Base-by-base conservation (phyloP, 2,329 filamentous ascomycete species). In the Claviceps sp. region DNA sequence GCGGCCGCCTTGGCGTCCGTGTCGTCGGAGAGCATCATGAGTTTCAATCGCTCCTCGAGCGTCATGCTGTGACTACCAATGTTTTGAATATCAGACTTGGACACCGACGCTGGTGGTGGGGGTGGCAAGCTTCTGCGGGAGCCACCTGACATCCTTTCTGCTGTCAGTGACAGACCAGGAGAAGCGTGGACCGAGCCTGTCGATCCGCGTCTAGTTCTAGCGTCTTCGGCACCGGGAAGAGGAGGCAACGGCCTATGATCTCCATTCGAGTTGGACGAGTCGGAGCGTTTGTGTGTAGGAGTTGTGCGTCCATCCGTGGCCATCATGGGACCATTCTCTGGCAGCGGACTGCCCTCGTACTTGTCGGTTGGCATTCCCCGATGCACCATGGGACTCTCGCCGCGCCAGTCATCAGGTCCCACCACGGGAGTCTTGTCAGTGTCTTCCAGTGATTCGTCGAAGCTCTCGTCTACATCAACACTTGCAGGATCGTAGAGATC, bases 371-470 rank as follows among this genome's bases (percentile, higher is more conserved):
- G 58, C 2, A 56, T 54, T 22, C 54, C 57, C 16, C 60, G 62
- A 30, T 59, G 58, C n/a, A 64, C 60, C 50, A 68, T 59, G 7
- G 80, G 60, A 74, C 82, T 65, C 70, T 87, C 70, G 71, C 90
- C 87, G 56, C 87, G 82, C 93, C 93, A 98, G 65, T 96, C 89
- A 61, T 97, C 93, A 0, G 93, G 93, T 22, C 94, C 80, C n/a
- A 98, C 91, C 11, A 98, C 93, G 0, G 93, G 93, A 1, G 93
- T 97, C 74, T 97, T 97, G 62, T 95, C 89, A 5, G 89, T 91
- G 63, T 97, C 91, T 68, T 97, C 91, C 1, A 97, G 77, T 6
- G 89, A 95, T 14, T 88, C 91, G 68, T 97, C 91, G 60, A 97
- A 97, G 70, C 91, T 96, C 63, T 96, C 91, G 43, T 91, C 87